Evolutionary conservation across 139 green algal genomes (phyloP).

Genomic region (Volvox reticuliferus): DNA sequence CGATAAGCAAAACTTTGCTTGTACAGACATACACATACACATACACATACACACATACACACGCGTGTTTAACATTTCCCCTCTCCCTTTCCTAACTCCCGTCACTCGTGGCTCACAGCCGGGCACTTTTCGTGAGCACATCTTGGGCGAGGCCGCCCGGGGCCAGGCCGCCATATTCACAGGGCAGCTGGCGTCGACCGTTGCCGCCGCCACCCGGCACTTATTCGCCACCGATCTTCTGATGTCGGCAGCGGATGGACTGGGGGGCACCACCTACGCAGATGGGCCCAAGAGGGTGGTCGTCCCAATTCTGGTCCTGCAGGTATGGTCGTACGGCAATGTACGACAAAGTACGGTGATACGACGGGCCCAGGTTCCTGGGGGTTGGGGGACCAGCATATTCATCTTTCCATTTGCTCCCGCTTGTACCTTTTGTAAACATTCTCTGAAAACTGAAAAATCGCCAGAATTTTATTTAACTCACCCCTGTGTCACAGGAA

Average conservation of each 20-base stretch:
- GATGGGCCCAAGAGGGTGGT: constrained; percentile 10
- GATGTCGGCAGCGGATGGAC: constrained; percentile 14
- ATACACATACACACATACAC: not conserved
- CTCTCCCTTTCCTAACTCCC: too few relatives aligned
- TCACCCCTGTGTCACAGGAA: too few relatives aligned
- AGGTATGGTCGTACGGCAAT: not conserved
- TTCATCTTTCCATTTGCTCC: too few relatives aligned
- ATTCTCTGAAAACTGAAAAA: too few relatives aligned
- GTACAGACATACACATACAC: not conserved
- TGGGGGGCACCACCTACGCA: not conserved
- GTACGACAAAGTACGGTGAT: too few relatives aligned
- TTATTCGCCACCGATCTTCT: constrained; percentile 44
- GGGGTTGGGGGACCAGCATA: too few relatives aligned
- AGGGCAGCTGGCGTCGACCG: constrained; percentile 33
- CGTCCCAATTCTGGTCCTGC: constrained; percentile 30
- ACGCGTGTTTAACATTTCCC: too few relatives aligned
- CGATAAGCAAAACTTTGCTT: too few relatives aligned
- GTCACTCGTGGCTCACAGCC: not conserved
- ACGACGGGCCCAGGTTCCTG: too few relatives aligned
- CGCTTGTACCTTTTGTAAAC: too few relatives aligned
- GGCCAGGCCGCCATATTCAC: constrained; percentile 27
- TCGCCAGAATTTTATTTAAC: too few relatives aligned
- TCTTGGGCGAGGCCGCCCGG: constrained; percentile 39
- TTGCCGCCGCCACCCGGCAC: constrained; percentile 25
- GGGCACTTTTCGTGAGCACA: constrained; percentile 33